A percentile compares a stretch with the other conserved stretches of the same genome.
phyloP scores from a whole-genome alignment of 2,329 filamentous ascomycete species.

The Nemania sp. region DNA sequence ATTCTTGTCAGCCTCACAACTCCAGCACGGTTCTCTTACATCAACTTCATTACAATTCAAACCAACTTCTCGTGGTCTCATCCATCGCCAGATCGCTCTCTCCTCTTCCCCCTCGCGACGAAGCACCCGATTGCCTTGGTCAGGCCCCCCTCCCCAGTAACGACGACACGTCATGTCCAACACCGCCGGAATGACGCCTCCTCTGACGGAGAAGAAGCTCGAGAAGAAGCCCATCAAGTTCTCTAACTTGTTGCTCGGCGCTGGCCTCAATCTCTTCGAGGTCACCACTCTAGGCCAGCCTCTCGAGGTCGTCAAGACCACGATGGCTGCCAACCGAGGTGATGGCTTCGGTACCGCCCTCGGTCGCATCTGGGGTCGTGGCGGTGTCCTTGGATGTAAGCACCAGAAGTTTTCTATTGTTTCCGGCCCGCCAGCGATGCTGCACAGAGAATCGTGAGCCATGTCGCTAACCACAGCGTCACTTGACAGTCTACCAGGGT shows the following conservation, averaged over 20 bases:
- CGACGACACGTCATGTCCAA: slow-evolving; percentile 60
- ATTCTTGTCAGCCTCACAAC: slow-evolving; percentile 19
- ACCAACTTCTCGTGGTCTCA: slow-evolving; percentile 3
- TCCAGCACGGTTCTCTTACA: slow-evolving; percentile 1
- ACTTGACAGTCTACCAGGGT: slow-evolving; percentile 86
- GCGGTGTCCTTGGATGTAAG: slow-evolving; percentile 92
- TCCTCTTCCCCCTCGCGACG: slow-evolving; percentile 60
- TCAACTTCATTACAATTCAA: background rate
- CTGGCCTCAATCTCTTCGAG: slow-evolving; percentile 96
- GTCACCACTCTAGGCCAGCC: slow-evolving; percentile 68
- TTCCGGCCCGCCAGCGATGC: too few species aligned
- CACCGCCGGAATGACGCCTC: slow-evolving; percentile 54
- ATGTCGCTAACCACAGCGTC: slow-evolving; percentile 8
- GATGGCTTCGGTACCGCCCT: slow-evolving; percentile 85
- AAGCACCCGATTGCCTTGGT: slow-evolving; percentile 97
- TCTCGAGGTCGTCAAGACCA: slow-evolving; percentile 98
- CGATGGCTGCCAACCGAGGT: slow-evolving; percentile 95
- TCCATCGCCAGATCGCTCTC: slow-evolving; percentile 9
- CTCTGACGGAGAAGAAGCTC: slow-evolving; percentile 56
- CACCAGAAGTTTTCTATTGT: slow-evolving; percentile 31
- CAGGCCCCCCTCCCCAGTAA: slow-evolving; percentile 73
- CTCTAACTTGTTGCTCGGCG: slow-evolving; percentile 94
- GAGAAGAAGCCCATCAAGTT: slow-evolving; percentile 99
- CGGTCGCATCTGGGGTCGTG: slow-evolving; percentile 87
- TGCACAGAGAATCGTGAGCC: background rate